Base-by-base conservation (phyloP, 495 filamentous ascomycete genomes). In the Evernia prunastri region DNA sequence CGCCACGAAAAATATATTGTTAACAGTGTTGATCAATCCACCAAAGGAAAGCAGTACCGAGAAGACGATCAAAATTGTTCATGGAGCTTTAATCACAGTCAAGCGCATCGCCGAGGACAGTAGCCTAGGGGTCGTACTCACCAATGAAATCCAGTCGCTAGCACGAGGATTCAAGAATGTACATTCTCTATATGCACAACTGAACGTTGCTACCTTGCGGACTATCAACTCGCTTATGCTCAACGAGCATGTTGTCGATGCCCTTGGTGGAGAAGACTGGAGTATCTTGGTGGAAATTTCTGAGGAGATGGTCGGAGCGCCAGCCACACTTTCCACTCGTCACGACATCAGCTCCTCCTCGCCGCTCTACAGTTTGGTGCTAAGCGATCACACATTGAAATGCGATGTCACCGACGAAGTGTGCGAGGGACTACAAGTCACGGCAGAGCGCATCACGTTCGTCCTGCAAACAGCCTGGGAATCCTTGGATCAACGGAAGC, bases 81-180 rank as follows among this genome's bases (percentile, higher is more conserved):
- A 36, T 60, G 63, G 63, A 56, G 54, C 56, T 47, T 59, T 67
- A 17, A 11, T 39, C 43, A 53, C 56, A 33, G 27, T 67, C 3
- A 23, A 31, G 27, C 47, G 31, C 43, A 27, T 63, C 36, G 60
- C 45, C 27, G 13, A 33, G 29, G 56, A 49, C 39, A 39, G 36
- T 53, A 56, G 23, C 12, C 25, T 49, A 7, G 56, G 33, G 9
- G 33, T n/a, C 15, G 6, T 63, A 7, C 43, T 61, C 15, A 47
- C 56, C 29, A 63, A 20, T n/a, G 31, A 59, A 9, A 36, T 67
- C 23, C 17, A 45, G 27, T 36, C 42, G 3, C 56, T 63, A 23
- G 18, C 42, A 31, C n/a, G 8, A n/a, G 61, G 53, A 23, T 25
- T 63, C 11, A 20, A 40, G 39, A 56, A 25, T 25, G 51, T 57